A percentile compares a stretch with the other conserved stretches of the same genome.
Evolutionary conservation across 1,139 yeast genomes (phyloP).

Genomic region (Candida buenavistaensis): DNA sequence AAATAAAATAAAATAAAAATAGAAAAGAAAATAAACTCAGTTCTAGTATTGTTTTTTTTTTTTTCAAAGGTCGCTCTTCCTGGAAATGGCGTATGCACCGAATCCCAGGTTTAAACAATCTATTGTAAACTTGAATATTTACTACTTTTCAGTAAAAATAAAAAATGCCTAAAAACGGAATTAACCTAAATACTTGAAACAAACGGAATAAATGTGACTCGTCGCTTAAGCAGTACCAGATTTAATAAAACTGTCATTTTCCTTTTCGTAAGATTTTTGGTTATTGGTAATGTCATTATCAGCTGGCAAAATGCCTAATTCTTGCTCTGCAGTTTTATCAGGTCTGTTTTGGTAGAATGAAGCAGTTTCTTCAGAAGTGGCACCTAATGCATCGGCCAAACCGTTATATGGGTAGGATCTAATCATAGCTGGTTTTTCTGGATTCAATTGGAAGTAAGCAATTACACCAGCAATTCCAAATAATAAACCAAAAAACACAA

Average conservation of each 20-base stretch:
- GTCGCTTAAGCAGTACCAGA: conserved; percentile 18
- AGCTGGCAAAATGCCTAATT: conserved; percentile 38
- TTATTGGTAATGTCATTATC: conserved; percentile 31
- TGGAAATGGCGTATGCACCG: too few relatives aligned
- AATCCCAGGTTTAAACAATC: too few relatives aligned
- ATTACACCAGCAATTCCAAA: conserved; percentile 55
- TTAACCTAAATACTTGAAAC: too few relatives aligned
- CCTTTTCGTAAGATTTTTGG: conserved; percentile 33
- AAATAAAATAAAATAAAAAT: too few relatives aligned
- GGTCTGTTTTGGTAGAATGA: conserved; percentile 44
- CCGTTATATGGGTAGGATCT: conserved; percentile 78
- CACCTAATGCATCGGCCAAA: conserved; percentile 71
- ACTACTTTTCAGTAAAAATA: too few relatives aligned
- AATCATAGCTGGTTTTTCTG: conserved; percentile 68
- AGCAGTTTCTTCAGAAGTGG: conserved; percentile 51
- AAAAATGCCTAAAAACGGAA: too few relatives aligned
- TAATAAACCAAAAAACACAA: conserved; percentile 55
- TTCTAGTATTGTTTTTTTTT: too few relatives aligned
- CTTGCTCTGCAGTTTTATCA: conserved; percentile 40
- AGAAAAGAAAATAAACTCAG: too few relatives aligned
- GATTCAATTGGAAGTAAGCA: conserved; percentile 60
- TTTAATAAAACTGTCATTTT: conserved; percentile 39
- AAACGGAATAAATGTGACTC: too few relatives aligned
- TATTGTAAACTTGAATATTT: too few relatives aligned
- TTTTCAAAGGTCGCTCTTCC: too few relatives aligned